Evolutionary conservation across 108 stramenopile species (phyloP), one percentile per base, ranked within the genome.

Genomic region (Aurantiochytrium sp.): DNA sequence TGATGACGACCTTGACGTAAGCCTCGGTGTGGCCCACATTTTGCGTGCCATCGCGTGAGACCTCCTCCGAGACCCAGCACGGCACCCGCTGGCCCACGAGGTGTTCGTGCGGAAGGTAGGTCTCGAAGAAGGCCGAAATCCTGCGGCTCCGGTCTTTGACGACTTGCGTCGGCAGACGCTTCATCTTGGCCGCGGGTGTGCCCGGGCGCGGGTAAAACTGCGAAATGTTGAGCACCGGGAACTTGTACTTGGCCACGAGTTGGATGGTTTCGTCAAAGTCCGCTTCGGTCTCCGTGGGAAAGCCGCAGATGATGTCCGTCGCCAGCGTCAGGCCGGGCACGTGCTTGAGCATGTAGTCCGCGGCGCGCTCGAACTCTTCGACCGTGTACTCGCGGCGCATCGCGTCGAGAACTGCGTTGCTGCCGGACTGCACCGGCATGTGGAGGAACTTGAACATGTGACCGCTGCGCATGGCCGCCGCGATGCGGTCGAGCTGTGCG

Each of bases 131-230:
- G 3, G 50, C 50, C 1, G 90, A 87, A 15, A 92, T 52, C 24
- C 53, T 22, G 32, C 92, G 88, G 24, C 55, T 73, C 36, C 92
- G 50, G 10, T 89, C 87, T 52, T 93, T 93, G 8, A 91, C 91
- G 4, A 87, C 39, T 22, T 88, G 41, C n/a, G 91, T 90, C 4
- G 37, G 42, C n/a, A 93, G 55, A 19, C 88, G 85, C 45, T 55
- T 69, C 92, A 93, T 93, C 41, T 59, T 86, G 4, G 92, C 92
- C n/a, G 92, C 92, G 12, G 90, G 89, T 3, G 92, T 93, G 22
- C 91, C 91, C 4, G 92, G 92, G 21, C 92, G 88, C n/a, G 91
- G 88, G 73, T 93, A 93, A 54, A 93, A 93, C 59, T 93, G 91
- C 4, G 90, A 90, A 48, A 92, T 92, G 55, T 92, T 91, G 17